Percentiles rank a stretch among this genome's conserved stretches.
phyloP scores from a whole-genome alignment of 1,284 basidiomycete species.

The Ustilago curta region DNA sequence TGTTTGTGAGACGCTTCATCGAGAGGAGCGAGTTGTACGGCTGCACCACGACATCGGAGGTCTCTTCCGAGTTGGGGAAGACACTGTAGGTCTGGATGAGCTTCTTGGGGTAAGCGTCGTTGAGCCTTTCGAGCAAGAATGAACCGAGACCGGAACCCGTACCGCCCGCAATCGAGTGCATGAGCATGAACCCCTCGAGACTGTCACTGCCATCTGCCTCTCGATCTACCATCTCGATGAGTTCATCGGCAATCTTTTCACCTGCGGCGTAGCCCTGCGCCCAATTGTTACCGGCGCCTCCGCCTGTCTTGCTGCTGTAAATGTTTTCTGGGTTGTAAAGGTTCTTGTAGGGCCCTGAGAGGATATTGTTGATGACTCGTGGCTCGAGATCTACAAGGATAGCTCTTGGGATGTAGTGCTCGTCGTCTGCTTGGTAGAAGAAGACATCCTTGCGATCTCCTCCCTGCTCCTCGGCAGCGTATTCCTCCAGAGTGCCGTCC shows the following conservation, averaged over 20 bases:
- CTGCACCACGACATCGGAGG: slow-evolving; percentile 76
- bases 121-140: slow-evolving; percentile 92
- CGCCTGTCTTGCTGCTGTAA: slow-evolving; percentile 92
- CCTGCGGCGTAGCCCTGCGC: slow-evolving; percentile 87
- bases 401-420: slow-evolving; percentile 97
- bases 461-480: slow-evolving; percentile 61
- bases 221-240: slow-evolving; percentile 99
- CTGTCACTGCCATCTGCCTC: slow-evolving; percentile 99
- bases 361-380: slow-evolving; percentile 94
- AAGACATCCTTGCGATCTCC: slow-evolving; percentile 96
- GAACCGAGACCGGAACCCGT: slow-evolving; percentile 98
- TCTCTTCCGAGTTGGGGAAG: slow-evolving; percentile 80
- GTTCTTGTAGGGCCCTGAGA: slow-evolving; percentile 88
- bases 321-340: slow-evolving; percentile 99
- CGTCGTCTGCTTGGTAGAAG: slow-evolving; percentile 99
- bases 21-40: slow-evolving; percentile 97
- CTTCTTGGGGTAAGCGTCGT: slow-evolving; percentile 99
- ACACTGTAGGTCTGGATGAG: slow-evolving; percentile 99
- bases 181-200: slow-evolving; percentile 98
- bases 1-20: slow-evolving; percentile 91
- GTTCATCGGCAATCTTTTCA: slow-evolving; percentile 92
- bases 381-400: slow-evolving; percentile 98
- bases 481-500: slow-evolving; percentile 68
- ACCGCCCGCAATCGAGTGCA: slow-evolving; percentile 98
- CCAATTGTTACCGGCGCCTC: slow-evolving; percentile 99